These are phyloP conservation scores for Wickerhamiella musiphila DNA, from an alignment of 805 yeast genomes.

Conservation along the genomic window DNA sequence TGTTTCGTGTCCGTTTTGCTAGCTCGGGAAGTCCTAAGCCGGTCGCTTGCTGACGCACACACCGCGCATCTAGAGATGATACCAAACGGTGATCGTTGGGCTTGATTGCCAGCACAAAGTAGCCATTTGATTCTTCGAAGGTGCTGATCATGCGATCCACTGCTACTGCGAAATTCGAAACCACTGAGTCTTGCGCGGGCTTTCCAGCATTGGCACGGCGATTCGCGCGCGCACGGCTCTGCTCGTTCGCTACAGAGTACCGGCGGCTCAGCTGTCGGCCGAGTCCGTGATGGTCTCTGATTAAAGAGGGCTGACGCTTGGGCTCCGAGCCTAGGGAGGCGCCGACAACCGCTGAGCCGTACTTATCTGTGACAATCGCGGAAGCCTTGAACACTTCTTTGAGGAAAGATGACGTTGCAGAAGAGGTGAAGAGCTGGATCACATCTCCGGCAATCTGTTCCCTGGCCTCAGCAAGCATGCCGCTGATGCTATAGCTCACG, in stretches of 20 bases:
- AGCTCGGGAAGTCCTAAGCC: conserved; percentile 27
- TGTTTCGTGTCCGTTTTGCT: conserved; percentile 23
- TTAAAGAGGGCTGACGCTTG: conserved; percentile 23
- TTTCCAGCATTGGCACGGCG: conserved; percentile 6
- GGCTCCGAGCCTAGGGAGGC: conserved; percentile 27
- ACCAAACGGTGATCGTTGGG: conserved; percentile 26
- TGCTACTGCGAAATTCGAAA: conserved; percentile 18
- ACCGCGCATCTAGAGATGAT: conserved; percentile 26
- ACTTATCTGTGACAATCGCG: conserved; percentile 23
- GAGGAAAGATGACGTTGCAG: conserved; percentile 24
- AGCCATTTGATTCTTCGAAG: conserved; percentile 24
- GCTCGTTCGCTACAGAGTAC: conserved; percentile 8
- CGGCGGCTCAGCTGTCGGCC: conserved; percentile 4
- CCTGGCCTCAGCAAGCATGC: conserved; percentile 33
- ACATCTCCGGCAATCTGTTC: conserved; percentile 32
- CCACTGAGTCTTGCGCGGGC: conserved; percentile 5
- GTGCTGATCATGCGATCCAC: conserved; percentile 23
- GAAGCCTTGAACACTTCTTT: conserved; percentile 20
- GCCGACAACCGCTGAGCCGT: conserved; percentile 21
- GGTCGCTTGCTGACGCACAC: conserved; percentile 26
- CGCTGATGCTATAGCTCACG: conserved; percentile 36
- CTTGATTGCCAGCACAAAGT: conserved; percentile 26
- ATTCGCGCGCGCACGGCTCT: conserved; percentile 5
- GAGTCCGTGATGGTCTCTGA: neutral
- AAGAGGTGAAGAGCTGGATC: conserved; percentile 23